Evolutionary conservation across 352 stramenopile species (phyloP).

Genomic region (Pythium brassicae): DNA sequence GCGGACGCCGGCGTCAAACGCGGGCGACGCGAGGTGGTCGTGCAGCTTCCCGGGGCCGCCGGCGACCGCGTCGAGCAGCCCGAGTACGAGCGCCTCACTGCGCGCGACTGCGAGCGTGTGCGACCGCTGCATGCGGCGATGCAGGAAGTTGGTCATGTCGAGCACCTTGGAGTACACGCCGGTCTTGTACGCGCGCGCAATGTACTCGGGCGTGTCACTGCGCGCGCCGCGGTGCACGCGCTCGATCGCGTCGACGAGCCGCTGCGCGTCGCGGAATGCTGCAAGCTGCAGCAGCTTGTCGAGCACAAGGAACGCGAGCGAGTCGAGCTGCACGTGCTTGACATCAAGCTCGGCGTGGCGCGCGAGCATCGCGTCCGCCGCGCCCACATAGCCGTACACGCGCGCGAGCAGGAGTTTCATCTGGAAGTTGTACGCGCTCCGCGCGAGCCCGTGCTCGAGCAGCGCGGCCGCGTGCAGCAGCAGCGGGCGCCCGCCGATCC

Average conservation of each 20-base stretch:
- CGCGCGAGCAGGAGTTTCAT: conserved; percentile 85
- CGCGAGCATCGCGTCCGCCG: conserved; percentile 51
- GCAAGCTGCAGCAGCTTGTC: conserved; percentile 73
- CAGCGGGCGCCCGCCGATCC: conserved; percentile 30
- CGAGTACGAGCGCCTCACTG: conserved; percentile 52
- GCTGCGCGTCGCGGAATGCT: conserved; percentile 46
- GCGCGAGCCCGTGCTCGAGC: conserved; percentile 69
- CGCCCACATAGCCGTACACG: conserved; percentile 74
- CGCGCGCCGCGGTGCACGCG: conserved; percentile 48
- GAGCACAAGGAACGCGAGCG: conserved; percentile 78
- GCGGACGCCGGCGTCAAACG: conserved; percentile 32
- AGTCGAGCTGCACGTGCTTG: conserved; percentile 86
- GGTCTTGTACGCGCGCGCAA: conserved; percentile 69
- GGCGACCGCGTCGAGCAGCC: conserved; percentile 45
- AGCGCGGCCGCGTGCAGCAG: conserved; percentile 52
- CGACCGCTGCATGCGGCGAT: conserved; percentile 70
- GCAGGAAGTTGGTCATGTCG: conserved; percentile 77
- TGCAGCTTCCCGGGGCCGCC: conserved; percentile 37
- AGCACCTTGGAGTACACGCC: conserved; percentile 82
- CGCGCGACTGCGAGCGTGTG: conserved; percentile 67
- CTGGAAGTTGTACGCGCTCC: conserved; percentile 88
- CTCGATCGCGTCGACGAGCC: conserved; percentile 43
- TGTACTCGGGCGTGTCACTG: conserved; percentile 78
- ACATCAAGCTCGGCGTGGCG: conserved; percentile 76
- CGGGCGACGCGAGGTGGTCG: conserved; percentile 37